phyloP scores from a whole-genome alignment of 2,329 filamentous ascomycete genomes.

The Epicoccum sorghinum region DNA sequence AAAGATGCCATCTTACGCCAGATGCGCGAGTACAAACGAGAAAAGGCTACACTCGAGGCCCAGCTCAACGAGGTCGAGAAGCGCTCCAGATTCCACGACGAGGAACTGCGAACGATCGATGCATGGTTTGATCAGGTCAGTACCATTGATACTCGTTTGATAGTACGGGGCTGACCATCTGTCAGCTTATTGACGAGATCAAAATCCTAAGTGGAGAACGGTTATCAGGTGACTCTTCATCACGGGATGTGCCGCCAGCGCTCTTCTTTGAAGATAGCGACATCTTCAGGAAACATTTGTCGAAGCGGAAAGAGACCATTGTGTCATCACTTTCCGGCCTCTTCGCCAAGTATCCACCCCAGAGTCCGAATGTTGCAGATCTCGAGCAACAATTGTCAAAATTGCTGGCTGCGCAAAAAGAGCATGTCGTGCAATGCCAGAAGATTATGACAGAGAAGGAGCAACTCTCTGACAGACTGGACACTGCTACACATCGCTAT shows the following conservation, averaged over 20 bases:
- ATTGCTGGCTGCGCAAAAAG: constrained; percentile 82
- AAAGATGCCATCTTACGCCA: constrained; percentile 97
- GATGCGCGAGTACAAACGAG: constrained; percentile 97
- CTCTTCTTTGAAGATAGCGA: constrained; percentile 62
- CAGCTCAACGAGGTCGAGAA: constrained; percentile 82
- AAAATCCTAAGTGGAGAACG: constrained; percentile 50
- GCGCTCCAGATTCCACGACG: constrained; percentile 81
- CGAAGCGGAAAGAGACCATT: constrained; percentile 76
- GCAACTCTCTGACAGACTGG: constrained; percentile 82
- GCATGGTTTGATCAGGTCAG: constrained; percentile 92
- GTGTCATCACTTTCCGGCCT: constrained; percentile 74
- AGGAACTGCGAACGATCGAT: constrained; percentile 89
- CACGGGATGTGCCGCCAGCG: constrained; percentile 56
- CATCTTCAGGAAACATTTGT: constrained; percentile 78
- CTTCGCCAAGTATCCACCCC: constrained; percentile 57
- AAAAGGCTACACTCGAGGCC: constrained; percentile 79
- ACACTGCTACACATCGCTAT: constrained; percentile 86
- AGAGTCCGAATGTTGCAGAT: constrained; percentile 71
- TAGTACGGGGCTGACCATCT: constrained; percentile 29
- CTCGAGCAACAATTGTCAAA: constrained; percentile 77
- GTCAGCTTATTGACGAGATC: constrained; percentile 57
- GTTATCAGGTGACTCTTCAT: constrained; percentile 30
- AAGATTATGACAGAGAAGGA: constrained; percentile 79
- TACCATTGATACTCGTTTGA: constrained; percentile 17
- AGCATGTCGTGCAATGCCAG: constrained; percentile 76